Evolutionary conservation across 192 early-diverging fungal species (phyloP).

Genomic region (Oehlia diaphana): DNA sequence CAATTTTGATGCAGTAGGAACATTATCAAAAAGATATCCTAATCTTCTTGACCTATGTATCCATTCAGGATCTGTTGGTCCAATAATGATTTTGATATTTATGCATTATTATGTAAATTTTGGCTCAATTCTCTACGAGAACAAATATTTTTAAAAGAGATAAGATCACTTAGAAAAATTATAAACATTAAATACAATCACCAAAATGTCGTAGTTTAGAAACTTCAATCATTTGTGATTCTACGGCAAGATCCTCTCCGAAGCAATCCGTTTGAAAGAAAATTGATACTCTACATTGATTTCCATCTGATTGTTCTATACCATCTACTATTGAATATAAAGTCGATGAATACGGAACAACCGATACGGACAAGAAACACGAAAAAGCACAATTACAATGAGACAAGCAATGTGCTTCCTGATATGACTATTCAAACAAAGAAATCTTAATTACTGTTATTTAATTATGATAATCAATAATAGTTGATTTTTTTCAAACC

Average conservation of each 20-base stretch:
- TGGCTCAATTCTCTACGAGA: not conserved
- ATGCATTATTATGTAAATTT: not conserved
- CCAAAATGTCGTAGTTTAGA: not conserved
- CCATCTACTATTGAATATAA: not conserved
- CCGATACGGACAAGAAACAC: not conserved
- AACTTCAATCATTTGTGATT: not conserved
- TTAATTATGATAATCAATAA: too few species aligned
- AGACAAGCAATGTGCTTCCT: not conserved
- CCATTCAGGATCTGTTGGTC: not conserved
- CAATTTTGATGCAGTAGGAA: not conserved
- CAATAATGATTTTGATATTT: not conserved
- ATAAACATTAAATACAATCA: not conserved
- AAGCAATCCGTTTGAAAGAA: not conserved
- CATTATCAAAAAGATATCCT: not conserved
- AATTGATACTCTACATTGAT: not conserved
- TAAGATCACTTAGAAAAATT: not conserved
- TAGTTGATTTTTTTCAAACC: too few species aligned
- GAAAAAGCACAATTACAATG: not conserved
- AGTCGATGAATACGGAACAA: not conserved
- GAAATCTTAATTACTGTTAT: too few species aligned
- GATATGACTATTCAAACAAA: not conserved
- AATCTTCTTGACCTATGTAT: not conserved
- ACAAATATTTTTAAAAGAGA: not conserved
- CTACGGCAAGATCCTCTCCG: not conserved
- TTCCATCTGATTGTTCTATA: not conserved